These are phyloP conservation scores for Colletotrichum lindemuthianum DNA, from an alignment of 2,329 filamentous ascomycete species.

Conservation along the genomic window DNA sequence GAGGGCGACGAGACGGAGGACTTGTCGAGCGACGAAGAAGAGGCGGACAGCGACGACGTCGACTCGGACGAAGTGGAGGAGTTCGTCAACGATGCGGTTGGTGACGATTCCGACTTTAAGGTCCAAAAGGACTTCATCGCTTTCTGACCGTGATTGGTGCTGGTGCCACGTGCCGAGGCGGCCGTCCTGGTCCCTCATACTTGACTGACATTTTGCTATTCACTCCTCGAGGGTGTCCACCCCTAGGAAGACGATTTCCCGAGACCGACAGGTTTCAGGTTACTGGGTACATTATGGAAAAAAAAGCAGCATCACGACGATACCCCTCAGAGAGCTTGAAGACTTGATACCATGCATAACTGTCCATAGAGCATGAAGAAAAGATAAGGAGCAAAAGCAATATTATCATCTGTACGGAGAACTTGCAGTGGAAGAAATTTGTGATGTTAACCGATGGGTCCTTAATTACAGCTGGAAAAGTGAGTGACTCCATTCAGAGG, in stretches of 20 bases:
- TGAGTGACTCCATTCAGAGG: not conserved
- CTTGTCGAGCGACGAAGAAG: slow-evolving; percentile 80
- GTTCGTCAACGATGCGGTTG: slow-evolving; percentile 66
- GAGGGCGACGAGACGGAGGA: slow-evolving; percentile 71
- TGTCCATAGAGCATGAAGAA: slow-evolving; percentile 25
- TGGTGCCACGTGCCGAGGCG: slow-evolving; percentile 25
- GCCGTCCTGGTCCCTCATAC: slow-evolving; percentile 3
- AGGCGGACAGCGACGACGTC: slow-evolving; percentile 78
- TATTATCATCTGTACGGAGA: not conserved
- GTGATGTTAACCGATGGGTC: not conserved
- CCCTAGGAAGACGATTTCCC: not conserved
- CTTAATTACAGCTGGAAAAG: not conserved
- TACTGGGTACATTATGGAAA: slow-evolving; percentile 1
- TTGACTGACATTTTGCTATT: slow-evolving; percentile 36
- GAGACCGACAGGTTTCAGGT: slow-evolving; percentile 9
- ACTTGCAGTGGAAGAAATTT: not conserved
- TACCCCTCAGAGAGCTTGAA: slow-evolving; percentile 24
- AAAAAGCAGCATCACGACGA: slow-evolving; percentile 19
- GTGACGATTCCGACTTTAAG: slow-evolving; percentile 64
- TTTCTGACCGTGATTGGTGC: slow-evolving; percentile 42
- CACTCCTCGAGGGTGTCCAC: slow-evolving; percentile 21
- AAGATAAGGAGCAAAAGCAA: slow-evolving; percentile 30
- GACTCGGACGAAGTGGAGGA: slow-evolving; percentile 81
- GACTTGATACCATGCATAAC: slow-evolving; percentile 23
- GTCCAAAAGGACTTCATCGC: slow-evolving; percentile 69